A percentile compares a stretch with the other conserved stretches of the same genome.
Conservation (phyloP, 164 flowering plant species). For the Litsea cubeba region DNA sequence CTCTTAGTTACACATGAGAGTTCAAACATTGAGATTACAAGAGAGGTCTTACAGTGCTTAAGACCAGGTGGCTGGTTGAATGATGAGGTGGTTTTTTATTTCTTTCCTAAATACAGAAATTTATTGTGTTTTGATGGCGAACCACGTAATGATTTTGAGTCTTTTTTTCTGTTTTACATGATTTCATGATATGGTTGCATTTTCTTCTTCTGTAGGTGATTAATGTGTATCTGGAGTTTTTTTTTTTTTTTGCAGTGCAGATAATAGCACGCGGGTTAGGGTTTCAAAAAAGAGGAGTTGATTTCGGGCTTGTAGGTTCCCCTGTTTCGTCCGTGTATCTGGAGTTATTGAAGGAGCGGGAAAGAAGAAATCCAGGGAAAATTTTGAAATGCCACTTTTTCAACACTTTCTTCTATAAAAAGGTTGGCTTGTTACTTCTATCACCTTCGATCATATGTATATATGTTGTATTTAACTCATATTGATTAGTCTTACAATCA, state of each 20-base stretch:
- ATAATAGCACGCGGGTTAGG: no score
- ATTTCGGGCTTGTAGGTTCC: no score
- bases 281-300: no score
- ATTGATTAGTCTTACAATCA: background rate
- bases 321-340: conserved; percentile 38
- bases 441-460: background rate
- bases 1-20: conserved; percentile 62
- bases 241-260: no score
- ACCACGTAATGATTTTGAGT: background rate
- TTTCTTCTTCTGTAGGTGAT: conserved; percentile 58
- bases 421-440: conserved; percentile 43
- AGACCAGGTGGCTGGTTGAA: conserved; percentile 82
- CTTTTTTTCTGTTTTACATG: background rate
- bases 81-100: conserved; percentile 68
- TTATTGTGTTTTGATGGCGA: background rate
- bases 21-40: conserved; percentile 80
- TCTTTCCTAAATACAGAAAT: background rate
- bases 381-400: conserved; percentile 92
- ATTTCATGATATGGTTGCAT: background rate
- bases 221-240: conserved; percentile 84
- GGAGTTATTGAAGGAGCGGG: conserved; percentile 93
- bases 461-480: background rate
- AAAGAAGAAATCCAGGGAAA: conserved; percentile 68
- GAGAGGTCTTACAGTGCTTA: conserved; percentile 66
- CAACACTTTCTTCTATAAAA: conserved; percentile 90